A percentile compares a stretch with the other conserved stretches of the same genome.
These are phyloP conservation scores for Prunus salicina DNA, from an alignment of 306 rosid genomes.

Conservation along the genomic window DNA sequence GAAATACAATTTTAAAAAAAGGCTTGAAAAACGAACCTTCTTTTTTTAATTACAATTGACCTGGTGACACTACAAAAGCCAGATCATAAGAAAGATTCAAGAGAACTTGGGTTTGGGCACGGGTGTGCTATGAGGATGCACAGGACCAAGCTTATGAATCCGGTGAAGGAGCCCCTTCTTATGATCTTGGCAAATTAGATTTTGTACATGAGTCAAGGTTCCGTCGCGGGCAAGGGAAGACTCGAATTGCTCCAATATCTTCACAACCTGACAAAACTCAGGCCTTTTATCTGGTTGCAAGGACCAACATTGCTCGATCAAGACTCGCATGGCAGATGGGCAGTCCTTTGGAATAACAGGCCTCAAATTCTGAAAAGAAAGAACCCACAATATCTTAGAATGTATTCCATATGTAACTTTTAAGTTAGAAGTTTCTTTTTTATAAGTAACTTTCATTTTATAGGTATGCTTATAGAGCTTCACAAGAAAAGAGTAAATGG, in stretches of 20 bases:
- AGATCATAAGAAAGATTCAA: slow-evolving; percentile 43
- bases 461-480: not conserved
- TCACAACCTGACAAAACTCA: slow-evolving; percentile 88
- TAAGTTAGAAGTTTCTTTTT: not conserved
- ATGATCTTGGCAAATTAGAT: slow-evolving; percentile 53
- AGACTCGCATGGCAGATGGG: slow-evolving; percentile 64
- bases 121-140: slow-evolving; percentile 42
- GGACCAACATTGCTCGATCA: slow-evolving; percentile 92
- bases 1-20: slow-evolving; percentile 28
- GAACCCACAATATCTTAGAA: not conserved
- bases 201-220: slow-evolving; percentile 49
- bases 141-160: slow-evolving; percentile 88
- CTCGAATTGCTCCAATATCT: slow-evolving; percentile 77
- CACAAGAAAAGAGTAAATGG: slow-evolving; percentile 7
- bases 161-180: slow-evolving; percentile 88
- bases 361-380: slow-evolving; percentile 60
- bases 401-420: not conserved
- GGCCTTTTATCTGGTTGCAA: slow-evolving; percentile 79
- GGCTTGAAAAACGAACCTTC: slow-evolving; percentile 46
- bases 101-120: slow-evolving; percentile 78
- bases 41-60: slow-evolving; percentile 65
- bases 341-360: slow-evolving; percentile 65
- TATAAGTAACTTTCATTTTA: not conserved
- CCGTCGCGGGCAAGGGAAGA: slow-evolving; percentile 68
- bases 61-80: slow-evolving; percentile 46